These are phyloP conservation scores for Pseudocercospora macadamiae DNA, from an alignment of 2,329 filamentous ascomycete species.

Conservation along the genomic window DNA sequence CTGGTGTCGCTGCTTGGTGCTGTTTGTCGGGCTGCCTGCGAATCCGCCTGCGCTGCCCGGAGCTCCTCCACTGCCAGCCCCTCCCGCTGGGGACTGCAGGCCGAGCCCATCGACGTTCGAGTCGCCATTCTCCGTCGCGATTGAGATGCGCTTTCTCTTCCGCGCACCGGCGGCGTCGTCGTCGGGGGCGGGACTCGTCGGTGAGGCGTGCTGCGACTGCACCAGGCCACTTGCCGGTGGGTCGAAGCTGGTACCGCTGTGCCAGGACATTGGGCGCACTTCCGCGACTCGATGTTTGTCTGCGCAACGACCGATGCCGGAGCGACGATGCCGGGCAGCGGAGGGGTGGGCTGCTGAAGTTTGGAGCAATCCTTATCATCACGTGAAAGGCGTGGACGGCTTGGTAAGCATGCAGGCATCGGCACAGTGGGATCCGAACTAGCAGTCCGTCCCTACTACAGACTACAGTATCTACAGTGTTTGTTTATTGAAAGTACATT, in stretches of 20 bases:
- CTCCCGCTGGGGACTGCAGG: conserved; percentile 5
- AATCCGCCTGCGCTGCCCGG: conserved; percentile 22
- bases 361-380: not conserved
- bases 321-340: not conserved
- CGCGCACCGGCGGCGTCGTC: conserved; percentile 15
- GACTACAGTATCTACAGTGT: too few species aligned
- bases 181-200: conserved; percentile 17
- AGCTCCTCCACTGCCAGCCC: conserved; percentile 22
- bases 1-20: conserved; percentile 35
- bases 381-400: not conserved
- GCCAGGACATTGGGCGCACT: conserved; percentile 31
- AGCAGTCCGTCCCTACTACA: too few species aligned
- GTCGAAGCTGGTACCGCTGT: conserved; percentile 29
- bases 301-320: conserved; percentile 7
- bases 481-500: too few species aligned
- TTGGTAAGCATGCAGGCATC: not conserved
- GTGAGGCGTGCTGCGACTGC: conserved; percentile 23
- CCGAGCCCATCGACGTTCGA: conserved; percentile 17
- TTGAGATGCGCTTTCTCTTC: conserved; percentile 29
- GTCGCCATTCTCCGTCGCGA: conserved; percentile 18
- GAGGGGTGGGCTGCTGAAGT: not conserved
- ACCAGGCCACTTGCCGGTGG: conserved; percentile 21
- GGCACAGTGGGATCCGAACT: too few species aligned
- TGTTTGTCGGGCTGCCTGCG: conserved; percentile 24
- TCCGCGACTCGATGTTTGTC: conserved; percentile 1